These are phyloP conservation scores for Mortierella claussenii DNA, from an alignment of 192 early-diverging fungal genomes.

Conservation along the genomic window DNA sequence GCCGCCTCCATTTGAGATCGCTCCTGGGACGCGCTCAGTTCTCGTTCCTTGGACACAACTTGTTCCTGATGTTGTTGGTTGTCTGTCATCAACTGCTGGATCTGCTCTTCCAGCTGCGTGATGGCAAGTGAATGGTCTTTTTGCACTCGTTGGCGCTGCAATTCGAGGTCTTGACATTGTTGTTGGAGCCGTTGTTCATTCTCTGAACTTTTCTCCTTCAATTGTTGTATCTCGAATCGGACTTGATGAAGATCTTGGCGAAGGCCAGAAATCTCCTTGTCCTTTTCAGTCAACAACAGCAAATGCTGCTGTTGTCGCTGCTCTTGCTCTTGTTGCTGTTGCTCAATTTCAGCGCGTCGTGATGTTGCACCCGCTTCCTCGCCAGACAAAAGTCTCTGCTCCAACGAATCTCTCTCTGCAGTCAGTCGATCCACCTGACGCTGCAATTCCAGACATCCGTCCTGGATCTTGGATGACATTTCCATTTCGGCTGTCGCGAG, in stretches of 20 bases:
- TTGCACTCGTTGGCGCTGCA: no score
- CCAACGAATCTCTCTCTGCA: conserved; percentile 12
- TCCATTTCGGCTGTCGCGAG: conserved; percentile 17
- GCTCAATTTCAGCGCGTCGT: conserved; percentile 8
- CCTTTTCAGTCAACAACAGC: no score
- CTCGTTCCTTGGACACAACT: not conserved
- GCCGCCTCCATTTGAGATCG: conserved; percentile 34
- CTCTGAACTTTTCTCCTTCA: no score
- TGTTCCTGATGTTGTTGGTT: not conserved
- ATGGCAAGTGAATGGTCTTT: no score
- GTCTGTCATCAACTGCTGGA: conserved; percentile 2
- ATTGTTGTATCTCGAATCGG: no score
- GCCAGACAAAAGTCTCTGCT: conserved; percentile 1
- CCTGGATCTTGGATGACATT: conserved; percentile 17
- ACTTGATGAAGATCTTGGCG: not conserved
- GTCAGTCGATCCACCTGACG: conserved; percentile 12
- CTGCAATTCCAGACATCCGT: conserved; percentile 17
- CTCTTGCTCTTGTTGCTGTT: not conserved
- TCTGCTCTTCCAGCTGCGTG: conserved; percentile 15
- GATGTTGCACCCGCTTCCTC: not conserved
- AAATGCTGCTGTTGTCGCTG: no score
- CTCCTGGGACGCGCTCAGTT: conserved; percentile 7
- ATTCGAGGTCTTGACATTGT: no score
- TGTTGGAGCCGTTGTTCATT: no score
- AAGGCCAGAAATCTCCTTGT: not conserved